Evolutionary conservation across 2,329 filamentous ascomycete species (phyloP).

Genomic region (Paecilomyces sp.): DNA sequence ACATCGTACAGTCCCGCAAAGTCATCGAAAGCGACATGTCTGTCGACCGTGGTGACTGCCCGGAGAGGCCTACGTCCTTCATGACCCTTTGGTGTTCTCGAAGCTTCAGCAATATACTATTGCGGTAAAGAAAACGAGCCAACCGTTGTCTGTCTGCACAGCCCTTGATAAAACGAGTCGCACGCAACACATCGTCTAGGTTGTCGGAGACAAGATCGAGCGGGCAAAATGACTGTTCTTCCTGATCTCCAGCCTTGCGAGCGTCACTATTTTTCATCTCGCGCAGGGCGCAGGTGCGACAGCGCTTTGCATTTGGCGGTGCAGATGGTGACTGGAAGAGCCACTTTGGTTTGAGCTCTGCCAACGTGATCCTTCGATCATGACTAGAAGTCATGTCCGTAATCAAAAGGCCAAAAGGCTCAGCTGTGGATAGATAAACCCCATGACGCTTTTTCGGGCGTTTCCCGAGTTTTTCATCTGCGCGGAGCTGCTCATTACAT

Average conservation of each 20-base stretch:
- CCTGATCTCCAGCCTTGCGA: slow-evolving; percentile 19
- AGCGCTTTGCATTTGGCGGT: slow-evolving; percentile 55
- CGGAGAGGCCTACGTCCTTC: slow-evolving; percentile 27
- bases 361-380: slow-evolving; percentile 32
- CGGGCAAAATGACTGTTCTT: slow-evolving; percentile 51
- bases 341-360: slow-evolving; percentile 85
- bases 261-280: slow-evolving; percentile 40
- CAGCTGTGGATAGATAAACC: slow-evolving; percentile 47
- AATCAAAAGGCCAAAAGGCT: slow-evolving; percentile 60
- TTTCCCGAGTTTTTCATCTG: slow-evolving; percentile 36
- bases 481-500: slow-evolving; percentile 49
- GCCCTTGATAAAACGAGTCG: slow-evolving; percentile 31
- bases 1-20: slow-evolving; percentile 70
- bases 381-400: slow-evolving; percentile 60
- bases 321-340: slow-evolving; percentile 68
- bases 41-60: slow-evolving; percentile 26
- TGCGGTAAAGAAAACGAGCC: slow-evolving; percentile 26
- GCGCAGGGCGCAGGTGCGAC: slow-evolving; percentile 65
- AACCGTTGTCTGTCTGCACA: slow-evolving; percentile 30
- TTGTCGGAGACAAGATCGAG: slow-evolving; percentile 52
- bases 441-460: slow-evolving; percentile 45
- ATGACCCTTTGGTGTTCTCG: slow-evolving; percentile 25
- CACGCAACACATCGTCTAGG: slow-evolving; percentile 38
- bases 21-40: slow-evolving; percentile 69
- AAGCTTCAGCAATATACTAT: slow-evolving; percentile 27